Evolutionary conservation across 2,329 filamentous ascomycete species (phyloP).

Genomic region (Colletotrichum chlorophyti): DNA sequence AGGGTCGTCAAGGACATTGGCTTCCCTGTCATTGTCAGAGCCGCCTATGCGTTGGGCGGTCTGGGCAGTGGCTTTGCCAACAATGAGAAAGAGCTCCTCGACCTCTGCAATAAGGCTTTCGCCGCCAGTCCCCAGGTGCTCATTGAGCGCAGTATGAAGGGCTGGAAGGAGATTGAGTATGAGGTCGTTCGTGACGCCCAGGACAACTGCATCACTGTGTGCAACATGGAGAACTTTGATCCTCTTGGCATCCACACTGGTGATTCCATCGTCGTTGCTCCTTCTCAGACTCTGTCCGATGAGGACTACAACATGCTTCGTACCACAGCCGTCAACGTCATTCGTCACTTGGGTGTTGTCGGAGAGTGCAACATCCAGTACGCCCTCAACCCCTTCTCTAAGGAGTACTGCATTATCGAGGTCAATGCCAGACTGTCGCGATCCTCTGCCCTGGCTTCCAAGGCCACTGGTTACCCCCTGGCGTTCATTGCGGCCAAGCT

Average conservation of each 20-base stretch:
- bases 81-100: constrained; percentile 80
- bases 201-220: constrained; percentile 99
- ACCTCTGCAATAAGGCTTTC: constrained; percentile 93
- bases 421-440: constrained; percentile 96
- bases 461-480: constrained; percentile 94
- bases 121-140: constrained; percentile 94
- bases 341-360: constrained; percentile 94
- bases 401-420: constrained; percentile 98
- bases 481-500: constrained; percentile 98
- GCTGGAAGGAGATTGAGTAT: constrained; percentile 99
- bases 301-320: constrained; percentile 99
- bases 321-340: constrained; percentile 95
- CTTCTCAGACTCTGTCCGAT: constrained; percentile 94
- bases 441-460: constrained; percentile 94
- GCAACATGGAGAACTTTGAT: constrained; percentile 99
- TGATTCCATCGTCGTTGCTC: constrained; percentile 97
- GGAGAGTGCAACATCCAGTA: constrained; percentile 99
- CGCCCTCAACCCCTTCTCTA: constrained; percentile 91
- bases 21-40: constrained; percentile 96
- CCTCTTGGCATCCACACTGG: constrained; percentile 97
- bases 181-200: constrained; percentile 95
- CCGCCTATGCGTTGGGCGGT: constrained; percentile 93
- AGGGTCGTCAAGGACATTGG: constrained; percentile 88
- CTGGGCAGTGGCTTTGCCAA: constrained; percentile 95
- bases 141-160: constrained; percentile 98